Conservation (phyloP, 495 filamentous ascomycete genomes). For the Hypoxylon fuscum region DNA sequence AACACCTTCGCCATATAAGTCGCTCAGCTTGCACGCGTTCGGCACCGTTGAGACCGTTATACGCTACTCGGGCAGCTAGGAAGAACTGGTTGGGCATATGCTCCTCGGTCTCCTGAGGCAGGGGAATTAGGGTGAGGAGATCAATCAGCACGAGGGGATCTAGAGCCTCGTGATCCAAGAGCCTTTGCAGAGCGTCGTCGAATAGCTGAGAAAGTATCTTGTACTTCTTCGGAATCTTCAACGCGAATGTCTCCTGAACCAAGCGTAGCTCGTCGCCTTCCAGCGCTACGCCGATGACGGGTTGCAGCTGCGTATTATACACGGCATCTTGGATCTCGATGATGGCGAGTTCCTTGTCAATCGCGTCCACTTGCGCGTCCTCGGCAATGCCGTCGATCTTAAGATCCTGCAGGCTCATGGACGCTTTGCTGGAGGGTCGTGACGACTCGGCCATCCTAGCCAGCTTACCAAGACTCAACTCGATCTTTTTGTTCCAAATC, state of each 20-base stretch:
- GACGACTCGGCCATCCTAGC: constrained; percentile 69
- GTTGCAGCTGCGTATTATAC: constrained; percentile 60
- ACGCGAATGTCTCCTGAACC: constrained; percentile 72
- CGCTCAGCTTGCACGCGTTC: constrained; percentile 67
- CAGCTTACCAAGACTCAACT: constrained; percentile 88
- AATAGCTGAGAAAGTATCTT: constrained; percentile 73
- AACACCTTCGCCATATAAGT: constrained; percentile 85
- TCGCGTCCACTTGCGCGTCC: constrained; percentile 50
- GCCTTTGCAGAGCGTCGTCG: constrained; percentile 66
- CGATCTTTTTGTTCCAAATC: constrained; percentile 88
- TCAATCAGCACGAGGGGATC: constrained; percentile 76
- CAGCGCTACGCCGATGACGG: constrained; percentile 70
- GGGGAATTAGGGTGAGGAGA: constrained; percentile 77
- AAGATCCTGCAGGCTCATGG: constrained; percentile 39
- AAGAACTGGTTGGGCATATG: constrained; percentile 67
- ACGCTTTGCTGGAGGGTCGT: constrained; percentile 47
- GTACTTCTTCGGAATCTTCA: constrained; percentile 62
- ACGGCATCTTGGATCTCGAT: constrained; percentile 79
- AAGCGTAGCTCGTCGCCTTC: constrained; percentile 82
- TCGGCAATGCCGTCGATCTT: constrained; percentile 39
- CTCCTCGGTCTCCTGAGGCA: constrained; percentile 49
- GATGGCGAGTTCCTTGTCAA: constrained; percentile 70
- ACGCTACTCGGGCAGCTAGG: constrained; percentile 73
- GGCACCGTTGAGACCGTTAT: constrained; percentile 60
- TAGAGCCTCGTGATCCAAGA: constrained; percentile 74